Percentiles rank a stretch among this genome's conserved stretches.
Conservation (phyloP, 2,329 filamentous ascomycete genomes). For the Bipolaris zeicola region DNA sequence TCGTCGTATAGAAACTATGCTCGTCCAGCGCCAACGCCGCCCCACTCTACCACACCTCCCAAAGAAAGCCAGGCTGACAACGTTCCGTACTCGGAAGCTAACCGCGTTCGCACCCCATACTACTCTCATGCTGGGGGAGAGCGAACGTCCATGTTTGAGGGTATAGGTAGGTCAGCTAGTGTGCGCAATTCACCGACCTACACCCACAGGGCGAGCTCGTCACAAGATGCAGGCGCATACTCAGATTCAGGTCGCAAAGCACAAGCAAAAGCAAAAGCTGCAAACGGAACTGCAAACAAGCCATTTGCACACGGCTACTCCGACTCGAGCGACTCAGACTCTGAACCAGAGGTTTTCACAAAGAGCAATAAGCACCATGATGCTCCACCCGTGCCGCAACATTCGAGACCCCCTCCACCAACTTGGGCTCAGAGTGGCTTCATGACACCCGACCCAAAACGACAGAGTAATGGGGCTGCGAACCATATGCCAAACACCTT, state of each 20-base stretch:
- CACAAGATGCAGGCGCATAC: conserved; percentile 31
- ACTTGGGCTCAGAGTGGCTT: conserved; percentile 25
- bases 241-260: conserved; percentile 41
- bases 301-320: conserved; percentile 39
- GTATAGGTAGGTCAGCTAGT: conserved; percentile 59
- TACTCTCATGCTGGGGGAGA: conserved; percentile 59
- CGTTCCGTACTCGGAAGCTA: conserved; percentile 52
- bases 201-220: conserved; percentile 27
- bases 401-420: conserved; percentile 24
- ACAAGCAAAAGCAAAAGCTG: conserved; percentile 29
- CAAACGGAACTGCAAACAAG: conserved; percentile 26
- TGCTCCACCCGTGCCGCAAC: conserved; percentile 22
- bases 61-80: conserved; percentile 33
- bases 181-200: conserved; percentile 55
- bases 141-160: conserved; percentile 61
- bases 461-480: conserved; percentile 20
- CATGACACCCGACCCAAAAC: conserved; percentile 24
- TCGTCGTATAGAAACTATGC: conserved; percentile 54
- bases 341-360: conserved; percentile 30
- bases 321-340: conserved; percentile 40
- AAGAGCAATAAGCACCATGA: conserved; percentile 21
- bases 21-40: conserved; percentile 43
- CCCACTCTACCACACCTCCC: conserved; percentile 21
- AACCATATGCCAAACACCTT: conserved; percentile 35
- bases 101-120: conserved; percentile 61